Evolutionary conservation across 208 protist genomes (phyloP).

Genomic region (Leishmania mexicana): DNA sequence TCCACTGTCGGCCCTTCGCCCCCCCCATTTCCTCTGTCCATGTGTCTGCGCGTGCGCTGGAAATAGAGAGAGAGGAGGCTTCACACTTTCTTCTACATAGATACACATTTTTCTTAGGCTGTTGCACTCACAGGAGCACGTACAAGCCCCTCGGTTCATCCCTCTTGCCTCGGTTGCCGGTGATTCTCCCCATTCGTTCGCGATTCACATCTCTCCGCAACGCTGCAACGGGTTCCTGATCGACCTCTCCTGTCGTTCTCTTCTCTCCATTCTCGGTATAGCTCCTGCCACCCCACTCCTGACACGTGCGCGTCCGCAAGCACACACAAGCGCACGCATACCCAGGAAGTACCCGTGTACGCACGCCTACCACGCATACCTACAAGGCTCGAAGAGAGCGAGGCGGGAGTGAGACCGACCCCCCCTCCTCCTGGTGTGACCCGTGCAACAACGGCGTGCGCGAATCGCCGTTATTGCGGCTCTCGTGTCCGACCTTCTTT

Average conservation of each 20-base stretch:
- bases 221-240: neutral
- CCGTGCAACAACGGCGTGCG: neutral
- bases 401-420: neutral
- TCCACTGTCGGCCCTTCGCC: neutral
- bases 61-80: neutral
- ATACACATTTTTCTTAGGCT: too few species aligned
- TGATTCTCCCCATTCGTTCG: neutral
- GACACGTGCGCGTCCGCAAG: neutral
- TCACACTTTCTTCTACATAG: neutral
- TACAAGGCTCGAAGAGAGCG: neutral
- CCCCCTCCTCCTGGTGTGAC: neutral
- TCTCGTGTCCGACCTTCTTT: neutral
- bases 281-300: neutral
- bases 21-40: neutral
- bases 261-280: neutral
- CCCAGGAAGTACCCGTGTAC: neutral
- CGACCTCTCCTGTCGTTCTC: neutral
- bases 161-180: neutral
- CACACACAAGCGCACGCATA: neutral
- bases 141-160: neutral
- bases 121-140: neutral
- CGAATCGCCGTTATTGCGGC: neutral
- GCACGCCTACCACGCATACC: neutral
- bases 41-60: neutral
- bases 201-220: neutral